Evolutionary conservation across 2,329 filamentous ascomycete species (phyloP), one percentile per base, ranked within the genome.

Genomic region (Rhinocladiella similis): DNA sequence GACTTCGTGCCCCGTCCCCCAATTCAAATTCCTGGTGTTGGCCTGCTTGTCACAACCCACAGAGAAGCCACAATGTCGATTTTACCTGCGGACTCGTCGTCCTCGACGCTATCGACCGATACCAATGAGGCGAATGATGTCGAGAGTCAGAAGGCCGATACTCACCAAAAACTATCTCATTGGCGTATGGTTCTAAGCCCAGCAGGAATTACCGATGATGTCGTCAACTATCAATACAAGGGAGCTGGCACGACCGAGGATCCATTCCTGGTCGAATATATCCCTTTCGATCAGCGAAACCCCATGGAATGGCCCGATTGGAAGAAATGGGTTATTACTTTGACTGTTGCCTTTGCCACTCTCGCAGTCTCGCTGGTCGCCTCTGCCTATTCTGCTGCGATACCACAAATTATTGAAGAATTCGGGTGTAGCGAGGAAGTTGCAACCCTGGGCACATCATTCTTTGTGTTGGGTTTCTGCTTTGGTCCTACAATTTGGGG

Each of bases 241-340:
- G 85, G 89, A 56, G 91, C 90, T 61, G 88, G 91, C 9, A 87
- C 88, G 0, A 78, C 79, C 0, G 82, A 88, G 57, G 89, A 92
- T 69, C 85, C 85, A 0, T 90, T 90, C 66, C 75, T 76, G 9
- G 73, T 80, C 49, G 73, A 76, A 47, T 80, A 74, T 74, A 72
- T 78, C 54, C 70, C 75, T 18, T 71, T 75, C 46, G 77, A 80
- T 55, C 72, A 75, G 2, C 69, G 75, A 56, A 78, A 79, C 4
- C 88, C 88, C 0, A 65, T 86, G 49, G 91, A 91, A 67, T 92
- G 88, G 87, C 76, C 82, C 0, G 82, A 81, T 16, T 73, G 73
- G 63, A 91, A 90, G 70, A 91, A 92, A 70, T 72, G 85, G 12
- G 62, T 79, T 2, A 89, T 87, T 0, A 91, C 88, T 0, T 59